Base-by-base conservation (phyloP, 1,139 yeast genomes). In the Taphrina flavorubra region DNA sequence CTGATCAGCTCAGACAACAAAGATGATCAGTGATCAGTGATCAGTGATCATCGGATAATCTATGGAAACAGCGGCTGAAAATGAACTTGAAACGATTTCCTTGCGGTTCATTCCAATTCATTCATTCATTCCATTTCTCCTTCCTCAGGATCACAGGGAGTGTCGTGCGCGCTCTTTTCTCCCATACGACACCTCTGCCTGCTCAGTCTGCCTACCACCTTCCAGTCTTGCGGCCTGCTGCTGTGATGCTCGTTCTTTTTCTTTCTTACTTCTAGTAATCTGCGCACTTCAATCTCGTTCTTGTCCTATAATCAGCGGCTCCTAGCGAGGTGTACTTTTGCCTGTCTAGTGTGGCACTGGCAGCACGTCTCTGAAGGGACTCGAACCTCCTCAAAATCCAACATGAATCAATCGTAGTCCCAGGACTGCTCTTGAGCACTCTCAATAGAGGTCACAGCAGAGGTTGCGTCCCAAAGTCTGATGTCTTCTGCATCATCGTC, bases 401-500 rank as follows among this genome's bases (percentile, higher is more conserved):
- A 8, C 25, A 53, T 53, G 58, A 53, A 53, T 53, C 58, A 53
- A 36, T 53, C 42, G 18, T 53, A 53, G 42, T 5, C 42, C 10
- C 36, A 49, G 53, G 53, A 20, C 36, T 49, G 53, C 36, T 36
- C 36, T 25, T 49, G 53, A 49, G 53, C 53, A 25, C 53, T 18
- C 53, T 25, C 13, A 46, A 20, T 49, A 49, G 47, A 44, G 47
- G 47, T 44, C 53, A 16, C 18, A 25, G 31, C 31, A 25, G 31
- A 25, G 31, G 31, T 25, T 4, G 31, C 31, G 1, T 25, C 4
- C 36, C 10, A n/a, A 49, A 20, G 53, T 49, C 6, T 18, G 36
- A 58, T 58, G 62, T 58, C 62, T 37, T 58, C 62, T 16, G 31
- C 44, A 2, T 34, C 42, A 14, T 55, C 62, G 8, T 58, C 62